Conservation (phyloP, 106 monocot species). For the Triglochin maritima region DNA sequence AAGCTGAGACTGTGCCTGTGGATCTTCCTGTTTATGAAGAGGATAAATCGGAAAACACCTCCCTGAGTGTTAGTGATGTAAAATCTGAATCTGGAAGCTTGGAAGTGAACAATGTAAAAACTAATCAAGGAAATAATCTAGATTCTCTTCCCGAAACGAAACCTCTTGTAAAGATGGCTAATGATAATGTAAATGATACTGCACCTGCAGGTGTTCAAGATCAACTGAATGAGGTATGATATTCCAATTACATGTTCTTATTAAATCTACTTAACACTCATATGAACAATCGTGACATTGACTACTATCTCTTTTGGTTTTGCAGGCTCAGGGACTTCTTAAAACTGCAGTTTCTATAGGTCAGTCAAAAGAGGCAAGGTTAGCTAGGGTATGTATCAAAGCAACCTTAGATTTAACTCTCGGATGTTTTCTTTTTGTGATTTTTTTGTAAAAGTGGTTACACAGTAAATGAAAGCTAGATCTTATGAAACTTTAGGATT, state of each 20-base stretch:
- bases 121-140: slow-evolving; percentile 21
- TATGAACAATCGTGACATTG: neutral
- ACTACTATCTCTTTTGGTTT: neutral
- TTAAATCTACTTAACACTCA: neutral
- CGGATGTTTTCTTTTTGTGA: neutral
- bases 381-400: slow-evolving; percentile 67
- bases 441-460: too few relatives aligned
- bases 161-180: slow-evolving; percentile 22
- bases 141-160: slow-evolving; percentile 19
- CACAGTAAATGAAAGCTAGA: too few relatives aligned
- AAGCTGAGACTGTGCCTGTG: slow-evolving; percentile 12
- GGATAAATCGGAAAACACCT: slow-evolving; percentile 13
- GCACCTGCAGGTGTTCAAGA: slow-evolving; percentile 51
- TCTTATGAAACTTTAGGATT: too few relatives aligned
- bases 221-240: slow-evolving; percentile 83
- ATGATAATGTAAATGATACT: slow-evolving; percentile 21
- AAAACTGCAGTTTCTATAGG: slow-evolving; percentile 71
- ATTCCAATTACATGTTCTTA: neutral
- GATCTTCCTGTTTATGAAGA: slow-evolving; percentile 19
- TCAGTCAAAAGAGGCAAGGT: slow-evolving; percentile 92
- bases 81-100: slow-evolving; percentile 24
- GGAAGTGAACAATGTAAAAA: slow-evolving; percentile 8
- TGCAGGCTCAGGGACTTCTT: slow-evolving; percentile 87
- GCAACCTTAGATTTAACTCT: neutral
- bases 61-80: slow-evolving; percentile 14